Evolutionary conservation across 768 basidiomycete genomes (phyloP).

Genomic region (Cytidiella melzeri): DNA sequence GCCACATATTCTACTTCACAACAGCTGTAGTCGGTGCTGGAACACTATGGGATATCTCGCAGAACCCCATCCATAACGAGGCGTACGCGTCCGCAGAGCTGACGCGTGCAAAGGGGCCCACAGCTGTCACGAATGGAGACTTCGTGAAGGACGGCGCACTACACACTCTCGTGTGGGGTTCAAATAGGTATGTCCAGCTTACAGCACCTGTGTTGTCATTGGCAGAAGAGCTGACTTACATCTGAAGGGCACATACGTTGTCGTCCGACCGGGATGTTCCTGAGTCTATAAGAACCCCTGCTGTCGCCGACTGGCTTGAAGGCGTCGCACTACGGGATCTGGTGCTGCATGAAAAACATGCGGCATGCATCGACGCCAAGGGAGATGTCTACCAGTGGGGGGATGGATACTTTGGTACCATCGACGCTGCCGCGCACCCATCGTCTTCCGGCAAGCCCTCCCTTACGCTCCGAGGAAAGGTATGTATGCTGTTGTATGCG

Average conservation of each 20-base stretch:
- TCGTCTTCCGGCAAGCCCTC: conserved; percentile 34
- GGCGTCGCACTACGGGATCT: conserved; percentile 70
- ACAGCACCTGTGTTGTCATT: background rate
- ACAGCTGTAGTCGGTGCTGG: conserved; percentile 1
- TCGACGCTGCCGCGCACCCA: conserved; percentile 11
- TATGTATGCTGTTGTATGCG: conserved; percentile 22
- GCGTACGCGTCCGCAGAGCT: conserved; percentile 11
- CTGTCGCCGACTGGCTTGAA: conserved; percentile 51
- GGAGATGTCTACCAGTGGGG: conserved; percentile 90
- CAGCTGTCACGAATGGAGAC: conserved; percentile 2
- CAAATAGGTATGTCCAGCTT: conserved; percentile 48
- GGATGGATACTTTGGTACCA: conserved; percentile 45
- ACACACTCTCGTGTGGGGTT: conserved; percentile 63
- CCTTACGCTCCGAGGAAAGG: conserved; percentile 61
- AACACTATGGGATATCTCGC: conserved; percentile 2
- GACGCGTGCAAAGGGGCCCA: conserved; percentile 2
- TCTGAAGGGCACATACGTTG: conserved; percentile 40
- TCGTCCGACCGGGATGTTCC: conserved; percentile 32
- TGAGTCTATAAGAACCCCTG: conserved; percentile 44
- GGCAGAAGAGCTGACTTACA: conserved; percentile 3
- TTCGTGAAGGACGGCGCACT: conserved; percentile 26
- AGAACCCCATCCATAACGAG: conserved; percentile 30
- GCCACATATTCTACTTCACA: background rate
- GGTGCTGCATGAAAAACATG: conserved; percentile 57
- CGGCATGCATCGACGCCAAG: conserved; percentile 69